Base-by-base conservation (phyloP, 1,139 yeast genomes). In the Scheffersomyces illinoinensis region DNA sequence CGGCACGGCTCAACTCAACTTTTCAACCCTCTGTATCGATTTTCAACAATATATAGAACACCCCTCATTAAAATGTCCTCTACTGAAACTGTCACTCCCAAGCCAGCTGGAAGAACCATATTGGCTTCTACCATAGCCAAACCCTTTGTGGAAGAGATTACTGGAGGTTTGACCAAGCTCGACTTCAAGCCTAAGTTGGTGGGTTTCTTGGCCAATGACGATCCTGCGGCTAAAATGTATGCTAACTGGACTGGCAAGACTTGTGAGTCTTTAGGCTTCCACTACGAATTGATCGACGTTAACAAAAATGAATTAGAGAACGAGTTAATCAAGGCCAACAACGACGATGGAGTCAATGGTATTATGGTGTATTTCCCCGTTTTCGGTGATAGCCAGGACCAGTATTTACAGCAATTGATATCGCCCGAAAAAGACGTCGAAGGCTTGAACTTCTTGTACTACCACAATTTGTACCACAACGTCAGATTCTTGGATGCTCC, bases 351-450 rank as follows among this genome's bases (percentile, higher is more conserved):
- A 1, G 92, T 95, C 47, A 89, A 92, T 70, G 99, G 99, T 39
- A 95, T 95, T 65, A 93, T 95, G 93, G 95, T 95, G n/a, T 95
- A 95, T 74, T 95, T 93, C 84, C 99, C 99, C 0, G 98, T 95
- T 3, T 95, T 92, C 76, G 97, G 97, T 2, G 92, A 91, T 71
- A 85, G 91, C 62, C 99, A 95, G 76, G 99, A 95, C 72, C 97
- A 91, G 74, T 95, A 96, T 72, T 76, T 95, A 59, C 98, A 95
- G 76, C 98, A 95, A 76, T 89, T 93, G 62, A 93, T 95, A 14
- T 79, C 90, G 21, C 80, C 89, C 46, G 93, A 91, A 63, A 95
- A 95, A 73, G 99, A 95, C 68, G 98, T 96, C 24, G 99, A 95
- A 75, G 99, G 99, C 1, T 81, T 95, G 67, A 92, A 95, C 70